Conservation (phyloP, 345 rosid genomes). For the Heritiera fomes region DNA sequence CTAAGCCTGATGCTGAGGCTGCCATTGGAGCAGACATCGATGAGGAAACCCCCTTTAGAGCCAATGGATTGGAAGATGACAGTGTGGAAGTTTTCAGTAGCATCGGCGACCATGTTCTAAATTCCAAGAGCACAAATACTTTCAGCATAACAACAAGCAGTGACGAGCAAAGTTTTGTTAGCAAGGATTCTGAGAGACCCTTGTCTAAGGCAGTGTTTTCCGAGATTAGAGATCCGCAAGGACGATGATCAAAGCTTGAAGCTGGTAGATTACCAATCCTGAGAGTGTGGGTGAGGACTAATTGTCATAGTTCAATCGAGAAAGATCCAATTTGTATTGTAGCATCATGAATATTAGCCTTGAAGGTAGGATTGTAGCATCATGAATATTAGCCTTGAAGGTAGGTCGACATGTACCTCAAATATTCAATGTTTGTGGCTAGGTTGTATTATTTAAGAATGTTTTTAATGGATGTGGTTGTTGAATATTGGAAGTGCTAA, state of each 20-base stretch:
- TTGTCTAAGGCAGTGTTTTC: background rate
- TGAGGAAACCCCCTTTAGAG: background rate
- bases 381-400: background rate
- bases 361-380: background rate
- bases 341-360: background rate
- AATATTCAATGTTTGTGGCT: background rate
- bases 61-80: background rate
- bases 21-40: background rate
- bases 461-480: background rate
- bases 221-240: conserved; percentile 1
- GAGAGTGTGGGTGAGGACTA: background rate
- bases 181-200: background rate
- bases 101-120: conserved; percentile 2
- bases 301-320: background rate
- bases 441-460: background rate
- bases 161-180: background rate
- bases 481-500: background rate
- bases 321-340: background rate
- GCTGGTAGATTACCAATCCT: background rate
- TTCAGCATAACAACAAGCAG: conserved; percentile 4
- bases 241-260: background rate
- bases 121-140: background rate
- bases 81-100: conserved; percentile 3
- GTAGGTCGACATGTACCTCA: background rate
- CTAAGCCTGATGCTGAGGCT: background rate